Evolutionary conservation across 176 grass and related monocot genomes (phyloP), one percentile per base, ranked within the genome.

Genomic region (Puya raimondii): DNA sequence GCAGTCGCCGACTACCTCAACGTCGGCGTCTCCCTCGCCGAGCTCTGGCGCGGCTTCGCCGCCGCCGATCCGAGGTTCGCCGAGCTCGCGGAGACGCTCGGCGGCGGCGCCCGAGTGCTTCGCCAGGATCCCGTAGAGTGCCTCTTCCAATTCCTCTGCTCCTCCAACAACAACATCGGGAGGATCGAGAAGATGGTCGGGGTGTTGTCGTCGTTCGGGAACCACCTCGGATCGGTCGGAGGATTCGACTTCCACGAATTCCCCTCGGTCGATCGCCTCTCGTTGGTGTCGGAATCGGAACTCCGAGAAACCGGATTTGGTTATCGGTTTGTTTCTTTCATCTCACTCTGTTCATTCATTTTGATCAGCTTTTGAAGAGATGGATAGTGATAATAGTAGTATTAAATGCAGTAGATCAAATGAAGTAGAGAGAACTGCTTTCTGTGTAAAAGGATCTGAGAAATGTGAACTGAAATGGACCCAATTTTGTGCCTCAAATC

Each of bases 171-270:
- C 72, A 92, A 97, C 77, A 97, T 97, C 49, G 74, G 79, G 66
- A 76, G 94, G 70, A 97, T 97, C 61, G 81, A 97, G 77, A 92
- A 92, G 89, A 97, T 97, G 94, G 94, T 97, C 25, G 81, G 81
- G 72, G 64, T 78, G 66, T 73, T 92, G 65, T 84, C 87, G 7
- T 82, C 79, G n/a, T 87, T 79, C 65, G 94, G 86, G 9, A 80
- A 81, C 59, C 78, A 72, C 58, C 83, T 97, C 8, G 93, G 84
- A 10, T 86, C 88, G 2, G 86, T 90, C 47, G 86, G 84, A 4
- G 89, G 86, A 1, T 88, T 90, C 70, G 73, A 87, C 0, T 97
- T 97, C 79, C 81, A 97, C 67, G 77, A 72, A 18, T 97, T 97
- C 68, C 89, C 94, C 33, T 88, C 72, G 0, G 80, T 92, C 48